Evolutionary conservation across 2,329 filamentous ascomycete genomes (phyloP).

Genomic region (Apiospora hydei): DNA sequence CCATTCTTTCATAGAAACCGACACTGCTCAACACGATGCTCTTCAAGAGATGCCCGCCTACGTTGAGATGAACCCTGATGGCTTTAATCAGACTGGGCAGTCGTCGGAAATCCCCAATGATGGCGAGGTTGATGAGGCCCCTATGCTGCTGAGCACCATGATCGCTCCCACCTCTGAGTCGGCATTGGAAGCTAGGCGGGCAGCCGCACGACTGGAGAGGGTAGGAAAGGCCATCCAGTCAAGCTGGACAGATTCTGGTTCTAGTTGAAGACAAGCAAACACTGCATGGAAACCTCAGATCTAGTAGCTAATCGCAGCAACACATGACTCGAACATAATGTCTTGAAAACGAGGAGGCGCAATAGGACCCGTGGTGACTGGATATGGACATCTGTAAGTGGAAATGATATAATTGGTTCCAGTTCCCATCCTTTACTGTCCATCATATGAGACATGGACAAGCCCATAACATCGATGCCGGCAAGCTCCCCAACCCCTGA

Average conservation of each 20-base stretch:
- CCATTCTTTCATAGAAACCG: conserved; percentile 36
- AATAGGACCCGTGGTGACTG: not conserved
- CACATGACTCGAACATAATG: not conserved
- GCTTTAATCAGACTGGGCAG: not conserved
- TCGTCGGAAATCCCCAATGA: conserved; percentile 22
- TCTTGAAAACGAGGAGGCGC: not conserved
- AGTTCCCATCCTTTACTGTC: not conserved
- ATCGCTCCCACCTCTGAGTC: conserved; percentile 58
- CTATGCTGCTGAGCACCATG: conserved; percentile 62
- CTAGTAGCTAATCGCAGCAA: not conserved
- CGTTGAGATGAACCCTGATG: not conserved
- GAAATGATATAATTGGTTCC: not conserved
- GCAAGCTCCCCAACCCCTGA: not conserved
- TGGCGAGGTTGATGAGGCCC: conserved; percentile 47
- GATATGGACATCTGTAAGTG: not conserved
- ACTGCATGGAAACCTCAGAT: not conserved
- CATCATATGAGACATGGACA: not conserved
- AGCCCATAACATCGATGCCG: not conserved
- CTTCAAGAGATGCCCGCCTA: not conserved
- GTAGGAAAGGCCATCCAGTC: conserved; percentile 62
- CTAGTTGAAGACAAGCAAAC: not conserved
- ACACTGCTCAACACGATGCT: conserved; percentile 5
- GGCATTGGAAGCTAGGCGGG: conserved; percentile 58
- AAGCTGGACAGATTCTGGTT: conserved; percentile 49
- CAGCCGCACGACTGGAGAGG: conserved; percentile 60